phyloP scores from a whole-genome alignment of 1,139 yeast species.

The Yamadazyma kanchanaburiensis region DNA sequence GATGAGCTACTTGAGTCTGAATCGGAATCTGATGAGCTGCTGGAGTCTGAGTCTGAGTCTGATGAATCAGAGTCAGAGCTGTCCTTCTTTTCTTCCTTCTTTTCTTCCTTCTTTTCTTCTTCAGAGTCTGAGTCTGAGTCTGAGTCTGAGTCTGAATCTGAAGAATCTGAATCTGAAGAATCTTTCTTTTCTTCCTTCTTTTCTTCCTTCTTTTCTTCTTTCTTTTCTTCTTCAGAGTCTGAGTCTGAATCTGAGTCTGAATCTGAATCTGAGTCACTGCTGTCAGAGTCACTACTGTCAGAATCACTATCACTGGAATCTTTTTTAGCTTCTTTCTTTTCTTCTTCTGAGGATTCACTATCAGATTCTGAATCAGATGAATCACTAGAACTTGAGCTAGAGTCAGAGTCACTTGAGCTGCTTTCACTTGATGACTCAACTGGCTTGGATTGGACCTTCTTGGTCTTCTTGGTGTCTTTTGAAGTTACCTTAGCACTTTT shows the following conservation, averaged over 20 bases:
- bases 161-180: conserved; percentile 17
- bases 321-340: conserved; percentile 15
- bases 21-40: conserved; percentile 8
- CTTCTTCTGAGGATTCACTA: conserved; percentile 6
- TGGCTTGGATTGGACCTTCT: conserved; percentile 8
- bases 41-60: conserved; percentile 2
- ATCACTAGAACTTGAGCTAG: conserved; percentile 15
- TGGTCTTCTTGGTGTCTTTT: conserved; percentile 9
- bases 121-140: conserved; percentile 9
- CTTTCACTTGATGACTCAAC: conserved; percentile 7
- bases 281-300: conserved; percentile 14
- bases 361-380: conserved; percentile 2
- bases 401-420: conserved; percentile 10
- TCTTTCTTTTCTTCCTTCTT: conserved; percentile 18
- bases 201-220: conserved; percentile 4
- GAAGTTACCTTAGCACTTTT: conserved; percentile 30
- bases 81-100: conserved; percentile 7
- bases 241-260: conserved; percentile 10
- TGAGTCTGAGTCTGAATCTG: conserved; percentile 7
- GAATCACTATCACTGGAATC: conserved; percentile 29
- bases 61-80: conserved; percentile 13
- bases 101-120: conserved; percentile 13
- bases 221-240: conserved; percentile 10
- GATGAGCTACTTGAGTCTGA: conserved; percentile 21
- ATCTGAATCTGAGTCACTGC: conserved; percentile 19